These are phyloP conservation scores for Microthlaspi erraticum DNA, from an alignment of 345 rosid genomes.

Conservation along the genomic window DNA sequence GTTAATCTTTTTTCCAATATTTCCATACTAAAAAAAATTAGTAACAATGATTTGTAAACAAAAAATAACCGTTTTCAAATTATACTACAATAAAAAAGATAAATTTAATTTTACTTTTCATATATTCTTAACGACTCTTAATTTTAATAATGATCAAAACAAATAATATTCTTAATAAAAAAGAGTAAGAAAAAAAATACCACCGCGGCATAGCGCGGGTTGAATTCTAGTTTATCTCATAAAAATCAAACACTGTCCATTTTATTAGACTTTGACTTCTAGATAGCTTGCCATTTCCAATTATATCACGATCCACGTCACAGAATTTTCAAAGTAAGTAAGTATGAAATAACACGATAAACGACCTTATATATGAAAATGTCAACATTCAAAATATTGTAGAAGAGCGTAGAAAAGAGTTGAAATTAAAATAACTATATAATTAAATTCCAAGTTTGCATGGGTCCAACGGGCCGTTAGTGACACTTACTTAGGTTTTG, in stretches of 20 bases:
- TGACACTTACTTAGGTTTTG: conserved; percentile 29
- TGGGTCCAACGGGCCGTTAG: conserved; percentile 24
- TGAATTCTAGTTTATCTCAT: conserved; percentile 7
- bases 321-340: conserved; percentile 26
- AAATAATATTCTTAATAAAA: no score
- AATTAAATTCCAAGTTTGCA: conserved; percentile 1
- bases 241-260: conserved; percentile 13
- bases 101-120: no score
- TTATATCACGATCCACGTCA: conserved; percentile 12
- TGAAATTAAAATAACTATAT: conserved; percentile 12
- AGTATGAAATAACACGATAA: conserved; percentile 27
- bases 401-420: conserved; percentile 28
- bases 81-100: no score
- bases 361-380: conserved; percentile 14
- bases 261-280: conserved; percentile 32
- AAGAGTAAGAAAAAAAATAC: no score
- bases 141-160: no score
- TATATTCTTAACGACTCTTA: no score
- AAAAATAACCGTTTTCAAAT: no score
- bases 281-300: conserved; percentile 21
- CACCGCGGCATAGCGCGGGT: no score
- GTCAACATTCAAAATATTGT: conserved; percentile 35
- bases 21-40: no score
- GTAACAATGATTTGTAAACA: no score
- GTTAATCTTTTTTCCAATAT: no score